phyloP scores from a whole-genome alignment of 805 yeast species.

The Millerozyma miso region DNA sequence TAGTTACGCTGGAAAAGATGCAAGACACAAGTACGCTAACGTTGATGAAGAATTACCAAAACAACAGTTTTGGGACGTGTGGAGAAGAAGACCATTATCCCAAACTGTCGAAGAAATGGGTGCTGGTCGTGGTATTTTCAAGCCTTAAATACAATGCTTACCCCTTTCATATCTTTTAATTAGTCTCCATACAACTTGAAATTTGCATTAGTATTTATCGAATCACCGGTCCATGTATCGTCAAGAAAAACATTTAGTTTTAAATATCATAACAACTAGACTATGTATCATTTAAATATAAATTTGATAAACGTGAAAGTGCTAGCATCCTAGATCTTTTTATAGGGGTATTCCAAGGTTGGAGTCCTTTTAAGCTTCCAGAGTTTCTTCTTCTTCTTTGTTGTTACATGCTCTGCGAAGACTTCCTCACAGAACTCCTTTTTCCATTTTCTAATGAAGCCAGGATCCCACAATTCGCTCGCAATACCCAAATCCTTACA shows the following conservation, averaged over 20 bases:
- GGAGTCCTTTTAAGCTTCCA: conserved; percentile 85
- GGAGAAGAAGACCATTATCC: conserved; percentile 75
- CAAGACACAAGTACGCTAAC: conserved; percentile 37
- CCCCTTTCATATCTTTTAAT: conserved; percentile 3
- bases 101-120: conserved; percentile 78
- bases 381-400: conserved; percentile 81
- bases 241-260: background rate
- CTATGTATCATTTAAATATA: background rate
- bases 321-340: conserved; percentile 18
- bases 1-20: conserved; percentile 34
- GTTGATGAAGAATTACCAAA: conserved; percentile 30
- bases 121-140: conserved; percentile 55
- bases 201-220: background rate
- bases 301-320: background rate
- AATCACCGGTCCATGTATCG: background rate
- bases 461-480: conserved; percentile 96
- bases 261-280: background rate
- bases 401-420: conserved; percentile 78
- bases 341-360: conserved; percentile 82
- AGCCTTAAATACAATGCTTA: conserved; percentile 18
- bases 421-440: conserved; percentile 63
- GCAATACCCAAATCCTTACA: conserved; percentile 97
- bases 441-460: conserved; percentile 61
- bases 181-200: background rate
- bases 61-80: conserved; percentile 73